These are phyloP conservation scores for Suillus hirtellus DNA, from an alignment of 768 basidiomycete genomes.

Conservation along the genomic window DNA sequence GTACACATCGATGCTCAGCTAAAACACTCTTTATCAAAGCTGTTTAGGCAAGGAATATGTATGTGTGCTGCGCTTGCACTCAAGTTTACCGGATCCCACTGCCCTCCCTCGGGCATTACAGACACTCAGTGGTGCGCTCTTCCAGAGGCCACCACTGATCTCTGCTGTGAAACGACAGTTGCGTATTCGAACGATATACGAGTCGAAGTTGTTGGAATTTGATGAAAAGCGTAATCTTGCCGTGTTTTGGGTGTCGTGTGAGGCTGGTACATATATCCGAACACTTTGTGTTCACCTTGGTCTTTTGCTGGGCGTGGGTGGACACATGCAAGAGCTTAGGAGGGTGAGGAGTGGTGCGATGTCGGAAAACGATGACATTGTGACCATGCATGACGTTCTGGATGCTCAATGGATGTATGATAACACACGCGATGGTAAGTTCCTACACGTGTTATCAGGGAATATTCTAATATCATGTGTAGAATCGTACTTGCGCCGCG, in stretches of 20 bases:
- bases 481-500: slow-evolving; percentile 97
- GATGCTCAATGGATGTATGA: slow-evolving; percentile 99
- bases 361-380: slow-evolving; percentile 97
- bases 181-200: slow-evolving; percentile 95
- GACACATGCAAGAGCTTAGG: slow-evolving; percentile 99
- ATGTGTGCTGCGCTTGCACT: slow-evolving; percentile 92
- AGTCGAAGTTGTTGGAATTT: slow-evolving; percentile 93
- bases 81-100: slow-evolving; percentile 75
- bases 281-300: slow-evolving; percentile 98
- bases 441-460: slow-evolving; percentile 9
- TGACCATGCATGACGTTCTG: slow-evolving; percentile 99
- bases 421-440: slow-evolving; percentile 89
- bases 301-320: slow-evolving; percentile 91
- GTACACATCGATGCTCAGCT: slow-evolving; percentile 23
- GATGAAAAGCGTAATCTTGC: slow-evolving; percentile 96
- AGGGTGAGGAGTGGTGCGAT: slow-evolving; percentile 94
- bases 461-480: slow-evolving; percentile 17
- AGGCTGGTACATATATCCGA: slow-evolving; percentile 95
- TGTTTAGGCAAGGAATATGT: slow-evolving; percentile 93
- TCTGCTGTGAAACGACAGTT: slow-evolving; percentile 99
- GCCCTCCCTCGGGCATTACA: slow-evolving; percentile 91
- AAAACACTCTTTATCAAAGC: slow-evolving; percentile 8
- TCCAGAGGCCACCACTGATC: slow-evolving; percentile 98
- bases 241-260: slow-evolving; percentile 99
- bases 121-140: slow-evolving; percentile 95